Percentiles rank a stretch among this genome's conserved stretches.
Evolutionary conservation across 1,284 basidiomycete species (phyloP).

Genomic region (Neonothopanus nambi): DNA sequence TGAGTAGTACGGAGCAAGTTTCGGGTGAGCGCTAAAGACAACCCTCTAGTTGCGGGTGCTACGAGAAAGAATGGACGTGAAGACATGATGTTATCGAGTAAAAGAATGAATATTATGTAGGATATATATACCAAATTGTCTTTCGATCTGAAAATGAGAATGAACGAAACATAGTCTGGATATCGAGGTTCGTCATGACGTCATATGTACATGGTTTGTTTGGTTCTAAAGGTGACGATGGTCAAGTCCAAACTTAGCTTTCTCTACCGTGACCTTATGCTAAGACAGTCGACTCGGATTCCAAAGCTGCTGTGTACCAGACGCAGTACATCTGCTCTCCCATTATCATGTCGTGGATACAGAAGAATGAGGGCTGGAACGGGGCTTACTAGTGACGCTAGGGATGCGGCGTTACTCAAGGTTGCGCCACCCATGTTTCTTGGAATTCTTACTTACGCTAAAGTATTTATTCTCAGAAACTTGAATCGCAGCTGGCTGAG

Average conservation of each 20-base stretch:
- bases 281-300: no score
- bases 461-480: conserved; percentile 23
- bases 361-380: conserved; percentile 6
- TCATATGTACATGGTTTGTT: no score
- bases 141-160: no score
- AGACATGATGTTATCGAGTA: background rate
- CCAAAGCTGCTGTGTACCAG: no score
- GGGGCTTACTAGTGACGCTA: conserved; percentile 7
- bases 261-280: no score
- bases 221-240: no score
- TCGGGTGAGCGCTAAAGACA: conserved; percentile 57
- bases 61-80: conserved; percentile 45
- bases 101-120: no score
- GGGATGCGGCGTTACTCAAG: conserved; percentile 9
- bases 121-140: no score
- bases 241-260: no score
- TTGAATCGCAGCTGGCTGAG: conserved; percentile 29
- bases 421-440: background rate
- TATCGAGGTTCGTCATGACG: no score
- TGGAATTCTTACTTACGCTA: background rate
- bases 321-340: no score
- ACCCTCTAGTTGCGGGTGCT: conserved; percentile 48
- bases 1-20: conserved; percentile 51
- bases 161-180: no score
- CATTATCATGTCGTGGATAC: background rate